Evolutionary conservation across 2,329 filamentous ascomycete genomes (phyloP).

Genomic region (Penicillium vulpinum): DNA sequence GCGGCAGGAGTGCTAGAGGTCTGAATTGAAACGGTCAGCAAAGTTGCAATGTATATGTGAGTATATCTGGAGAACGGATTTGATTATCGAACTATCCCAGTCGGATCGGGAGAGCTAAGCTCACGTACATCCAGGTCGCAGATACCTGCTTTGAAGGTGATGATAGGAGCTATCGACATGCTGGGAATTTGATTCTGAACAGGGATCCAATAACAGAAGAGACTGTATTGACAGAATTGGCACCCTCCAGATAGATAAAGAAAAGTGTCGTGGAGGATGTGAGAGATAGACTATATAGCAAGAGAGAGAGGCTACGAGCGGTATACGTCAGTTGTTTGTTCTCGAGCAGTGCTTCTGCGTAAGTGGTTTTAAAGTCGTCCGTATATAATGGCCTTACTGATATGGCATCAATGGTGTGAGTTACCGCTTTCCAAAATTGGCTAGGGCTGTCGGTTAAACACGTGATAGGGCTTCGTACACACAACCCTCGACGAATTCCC

Average conservation of each 20-base stretch:
- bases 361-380: constrained; percentile 13
- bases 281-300: constrained; percentile 16
- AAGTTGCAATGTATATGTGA: not conserved
- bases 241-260: constrained; percentile 14
- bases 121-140: constrained; percentile 77
- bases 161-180: constrained; percentile 83
- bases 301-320: constrained; percentile 21
- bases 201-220: not conserved
- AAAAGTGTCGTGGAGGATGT: constrained; percentile 4
- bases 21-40: constrained; percentile 33
- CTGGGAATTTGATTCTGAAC: constrained; percentile 21
- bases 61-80: not conserved
- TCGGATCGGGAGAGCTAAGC: not conserved
- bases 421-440: constrained; percentile 7
- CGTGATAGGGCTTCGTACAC: constrained; percentile 44
- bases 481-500: constrained; percentile 42
- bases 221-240: constrained; percentile 1
- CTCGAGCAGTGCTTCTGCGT: constrained; percentile 20
- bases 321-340: constrained; percentile 34
- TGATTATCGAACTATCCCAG: constrained; percentile 2
- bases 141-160: constrained; percentile 93
- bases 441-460: constrained; percentile 26
- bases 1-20: constrained; percentile 63
- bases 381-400: constrained; percentile 10
- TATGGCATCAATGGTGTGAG: constrained; percentile 11